These are phyloP conservation scores for Dalechampia spathulata DNA, from an alignment of 441 rosid genomes.

Conservation along the genomic window DNA sequence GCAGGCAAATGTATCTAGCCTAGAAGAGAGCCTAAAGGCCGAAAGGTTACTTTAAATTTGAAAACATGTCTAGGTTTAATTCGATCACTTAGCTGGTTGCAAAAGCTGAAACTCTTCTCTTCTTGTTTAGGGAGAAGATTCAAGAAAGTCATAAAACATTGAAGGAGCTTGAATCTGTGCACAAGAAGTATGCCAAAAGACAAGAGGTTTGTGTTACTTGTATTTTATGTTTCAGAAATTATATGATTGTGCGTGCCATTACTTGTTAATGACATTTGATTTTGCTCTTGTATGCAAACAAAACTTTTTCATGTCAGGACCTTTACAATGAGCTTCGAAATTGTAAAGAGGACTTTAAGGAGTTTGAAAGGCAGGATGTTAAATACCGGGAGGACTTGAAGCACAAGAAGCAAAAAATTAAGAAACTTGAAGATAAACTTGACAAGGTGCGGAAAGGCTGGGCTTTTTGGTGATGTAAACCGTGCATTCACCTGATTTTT, in stretches of 20 bases:
- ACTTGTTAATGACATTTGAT: neutral
- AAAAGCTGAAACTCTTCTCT: neutral
- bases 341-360: slow-evolving; percentile 87
- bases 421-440: slow-evolving; percentile 84
- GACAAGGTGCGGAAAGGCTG: slow-evolving; percentile 48
- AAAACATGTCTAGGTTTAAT: neutral
- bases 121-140: slow-evolving; percentile 63
- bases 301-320: slow-evolving; percentile 38
- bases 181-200: slow-evolving; percentile 56
- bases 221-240: slow-evolving; percentile 6
- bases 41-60: slow-evolving; percentile 43
- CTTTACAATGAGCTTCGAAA: slow-evolving; percentile 57
- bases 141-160: slow-evolving; percentile 49
- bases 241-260: neutral
- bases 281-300: neutral
- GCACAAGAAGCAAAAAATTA: slow-evolving; percentile 92
- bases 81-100: neutral
- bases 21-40: slow-evolving; percentile 63
- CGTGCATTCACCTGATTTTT: neutral
- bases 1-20: slow-evolving; percentile 41
- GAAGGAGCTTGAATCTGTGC: slow-evolving; percentile 73
- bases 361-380: slow-evolving; percentile 94
- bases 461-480: slow-evolving; percentile 16
- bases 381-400: slow-evolving; percentile 83
- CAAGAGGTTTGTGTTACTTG: slow-evolving; percentile 61